phyloP scores from a whole-genome alignment of 1,139 yeast genomes.

The Blastobotrys apis region DNA sequence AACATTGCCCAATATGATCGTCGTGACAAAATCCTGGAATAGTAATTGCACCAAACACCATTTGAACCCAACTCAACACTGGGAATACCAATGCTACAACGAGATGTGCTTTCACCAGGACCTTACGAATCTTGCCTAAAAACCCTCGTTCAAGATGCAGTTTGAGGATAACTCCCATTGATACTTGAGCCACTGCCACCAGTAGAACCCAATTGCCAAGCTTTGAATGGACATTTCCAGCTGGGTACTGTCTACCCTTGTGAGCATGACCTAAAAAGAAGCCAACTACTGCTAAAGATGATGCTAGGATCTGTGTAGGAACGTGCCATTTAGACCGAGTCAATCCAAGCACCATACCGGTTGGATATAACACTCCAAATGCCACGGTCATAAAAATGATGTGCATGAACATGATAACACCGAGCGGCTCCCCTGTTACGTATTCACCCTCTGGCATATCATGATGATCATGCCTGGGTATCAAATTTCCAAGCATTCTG shows the following conservation, averaged over 20 bases:
- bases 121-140: slow-evolving; percentile 32
- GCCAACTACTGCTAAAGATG: slow-evolving; percentile 36
- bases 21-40: slow-evolving; percentile 79
- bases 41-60: slow-evolving; percentile 77
- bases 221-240: slow-evolving; percentile 33
- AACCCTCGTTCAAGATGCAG: slow-evolving; percentile 36
- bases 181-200: slow-evolving; percentile 29
- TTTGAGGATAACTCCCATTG: slow-evolving; percentile 35
- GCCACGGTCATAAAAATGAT: slow-evolving; percentile 37
- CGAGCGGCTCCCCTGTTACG: slow-evolving; percentile 25
- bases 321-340: slow-evolving; percentile 38
- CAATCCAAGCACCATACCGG: slow-evolving; percentile 41
- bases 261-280: slow-evolving; percentile 39
- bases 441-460: slow-evolving; percentile 26
- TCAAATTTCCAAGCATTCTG: neutral
- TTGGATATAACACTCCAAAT: slow-evolving; percentile 40
- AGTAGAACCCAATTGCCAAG: slow-evolving; percentile 34
- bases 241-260: slow-evolving; percentile 36
- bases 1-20: slow-evolving; percentile 80
- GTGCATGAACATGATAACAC: slow-evolving; percentile 35
- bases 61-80: slow-evolving; percentile 55
- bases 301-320: slow-evolving; percentile 37
- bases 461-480: slow-evolving; percentile 25
- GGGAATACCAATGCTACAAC: slow-evolving; percentile 39
- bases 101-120: slow-evolving; percentile 34